Percentiles rank a stretch among this genome's conserved stretches.
These are phyloP conservation scores for Pterulicium gracile DNA, from an alignment of 1,284 basidiomycete genomes.

Conservation along the genomic window DNA sequence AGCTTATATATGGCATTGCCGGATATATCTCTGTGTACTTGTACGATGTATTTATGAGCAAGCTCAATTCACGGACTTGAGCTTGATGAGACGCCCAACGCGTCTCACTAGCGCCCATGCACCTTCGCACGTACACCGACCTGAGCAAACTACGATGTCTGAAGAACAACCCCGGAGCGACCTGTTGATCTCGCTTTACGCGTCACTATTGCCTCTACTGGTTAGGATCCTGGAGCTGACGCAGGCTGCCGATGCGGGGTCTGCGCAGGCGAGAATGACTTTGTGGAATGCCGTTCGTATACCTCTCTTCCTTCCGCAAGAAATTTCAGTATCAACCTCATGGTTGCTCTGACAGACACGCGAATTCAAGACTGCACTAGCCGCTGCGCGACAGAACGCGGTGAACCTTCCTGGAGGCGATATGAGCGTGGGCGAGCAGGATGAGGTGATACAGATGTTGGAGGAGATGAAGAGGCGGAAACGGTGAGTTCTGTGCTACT, in stretches of 20 bases:
- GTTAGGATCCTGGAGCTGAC: not conserved
- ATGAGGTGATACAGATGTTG: not conserved
- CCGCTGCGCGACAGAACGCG: not conserved
- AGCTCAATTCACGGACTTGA: too few species aligned
- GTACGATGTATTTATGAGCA: conserved; percentile 1
- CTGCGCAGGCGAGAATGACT: not conserved
- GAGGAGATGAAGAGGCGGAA: not conserved
- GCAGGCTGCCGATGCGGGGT: not conserved
- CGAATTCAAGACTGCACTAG: not conserved
- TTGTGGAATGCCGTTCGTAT: not conserved
- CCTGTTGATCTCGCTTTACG: not conserved
- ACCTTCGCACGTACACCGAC: too few species aligned
- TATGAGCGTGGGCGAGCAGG: not conserved
- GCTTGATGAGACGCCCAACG: too few species aligned
- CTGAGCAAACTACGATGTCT: too few species aligned
- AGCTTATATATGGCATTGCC: conserved; percentile 1
- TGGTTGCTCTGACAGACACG: not conserved
- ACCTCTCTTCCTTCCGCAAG: too few species aligned
- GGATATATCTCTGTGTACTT: conserved; percentile 3
- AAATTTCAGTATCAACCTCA: not conserved
- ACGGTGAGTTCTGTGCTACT: not conserved
- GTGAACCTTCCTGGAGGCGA: not conserved
- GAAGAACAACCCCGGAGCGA: too few species aligned
- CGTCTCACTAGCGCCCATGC: too few species aligned
- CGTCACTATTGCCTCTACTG: not conserved